Conservation (phyloP, 2,329 filamentous ascomycete species). For the Hirsutella thompsonii region DNA sequence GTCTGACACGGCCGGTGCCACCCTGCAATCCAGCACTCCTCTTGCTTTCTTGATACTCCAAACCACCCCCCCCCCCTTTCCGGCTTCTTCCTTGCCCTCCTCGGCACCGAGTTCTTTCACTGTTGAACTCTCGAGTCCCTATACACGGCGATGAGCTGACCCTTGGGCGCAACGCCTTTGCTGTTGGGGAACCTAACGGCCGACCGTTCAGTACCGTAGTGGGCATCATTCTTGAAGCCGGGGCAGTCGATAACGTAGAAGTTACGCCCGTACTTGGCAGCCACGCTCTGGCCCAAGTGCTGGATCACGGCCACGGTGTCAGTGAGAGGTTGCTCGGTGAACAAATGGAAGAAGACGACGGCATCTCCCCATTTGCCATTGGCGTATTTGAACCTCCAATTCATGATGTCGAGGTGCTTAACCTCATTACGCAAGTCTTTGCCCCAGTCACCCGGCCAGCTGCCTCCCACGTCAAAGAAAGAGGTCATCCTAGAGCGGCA, state of each 20-base stretch:
- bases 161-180: not conserved
- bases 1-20: too few species aligned
- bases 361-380: not conserved
- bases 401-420: not conserved
- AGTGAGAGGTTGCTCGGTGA: not conserved
- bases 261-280: not conserved
- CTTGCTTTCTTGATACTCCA: too few species aligned
- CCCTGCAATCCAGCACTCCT: too few species aligned
- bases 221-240: not conserved
- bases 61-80: too few species aligned
- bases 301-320: not conserved
- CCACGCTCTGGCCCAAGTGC: not conserved
- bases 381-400: not conserved
- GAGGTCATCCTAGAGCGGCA: not conserved
- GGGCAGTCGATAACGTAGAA: not conserved
- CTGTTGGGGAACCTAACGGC: not conserved
- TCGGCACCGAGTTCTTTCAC: not conserved
- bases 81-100: not conserved
- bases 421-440: not conserved
- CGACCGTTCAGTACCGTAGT: not conserved
- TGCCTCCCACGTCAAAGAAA: not conserved
- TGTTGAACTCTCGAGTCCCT: not conserved
- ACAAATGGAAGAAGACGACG: not conserved
- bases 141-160: not conserved
- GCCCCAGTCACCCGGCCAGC: not conserved